A percentile compares a stretch with the other conserved stretches of the same genome.
Conservation (phyloP, 257 asterid species). For the Ocimum tenuiflorum region DNA sequence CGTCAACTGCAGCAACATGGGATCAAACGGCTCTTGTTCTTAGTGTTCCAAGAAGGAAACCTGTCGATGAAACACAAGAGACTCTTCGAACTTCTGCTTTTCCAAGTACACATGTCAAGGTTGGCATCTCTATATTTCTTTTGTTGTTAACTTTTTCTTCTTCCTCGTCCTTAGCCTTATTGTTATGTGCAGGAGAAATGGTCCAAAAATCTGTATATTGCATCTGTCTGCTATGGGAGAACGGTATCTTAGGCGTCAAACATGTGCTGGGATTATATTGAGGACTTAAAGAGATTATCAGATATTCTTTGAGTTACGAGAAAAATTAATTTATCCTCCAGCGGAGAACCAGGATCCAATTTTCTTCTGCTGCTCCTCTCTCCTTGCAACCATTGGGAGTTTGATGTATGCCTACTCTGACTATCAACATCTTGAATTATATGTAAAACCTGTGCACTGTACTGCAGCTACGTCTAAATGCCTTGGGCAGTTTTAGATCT, state of each 20-base stretch:
- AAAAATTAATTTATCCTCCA: too few relatives aligned
- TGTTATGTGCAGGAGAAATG: conserved; percentile 46
- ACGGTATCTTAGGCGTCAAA: conserved; percentile 43
- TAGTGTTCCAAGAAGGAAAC: conserved; percentile 60
- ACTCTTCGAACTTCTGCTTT: conserved; percentile 80
- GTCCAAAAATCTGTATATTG: conserved; percentile 54
- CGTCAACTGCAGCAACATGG: conserved; percentile 66
- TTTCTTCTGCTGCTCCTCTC: neutral
- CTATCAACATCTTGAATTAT: neutral
- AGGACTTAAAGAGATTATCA: neutral
- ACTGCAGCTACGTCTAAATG: neutral
- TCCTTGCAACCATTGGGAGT: neutral
- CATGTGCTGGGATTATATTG: neutral
- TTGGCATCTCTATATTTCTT: neutral
- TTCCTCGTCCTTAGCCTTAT: neutral
- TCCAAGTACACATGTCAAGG: conserved; percentile 78
- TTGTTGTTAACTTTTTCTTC: neutral
- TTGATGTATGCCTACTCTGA: neutral
- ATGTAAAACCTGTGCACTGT: neutral
- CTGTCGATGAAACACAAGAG: conserved; percentile 73
- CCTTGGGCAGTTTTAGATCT: neutral
- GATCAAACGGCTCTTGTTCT: conserved; percentile 72
- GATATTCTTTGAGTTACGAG: neutral
- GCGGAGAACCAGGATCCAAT: neutral
- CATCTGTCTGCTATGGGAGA: conserved; percentile 59